phyloP scores from a whole-genome alignment of 176 grass and related monocot species.

The Oryza meridionalis region DNA sequence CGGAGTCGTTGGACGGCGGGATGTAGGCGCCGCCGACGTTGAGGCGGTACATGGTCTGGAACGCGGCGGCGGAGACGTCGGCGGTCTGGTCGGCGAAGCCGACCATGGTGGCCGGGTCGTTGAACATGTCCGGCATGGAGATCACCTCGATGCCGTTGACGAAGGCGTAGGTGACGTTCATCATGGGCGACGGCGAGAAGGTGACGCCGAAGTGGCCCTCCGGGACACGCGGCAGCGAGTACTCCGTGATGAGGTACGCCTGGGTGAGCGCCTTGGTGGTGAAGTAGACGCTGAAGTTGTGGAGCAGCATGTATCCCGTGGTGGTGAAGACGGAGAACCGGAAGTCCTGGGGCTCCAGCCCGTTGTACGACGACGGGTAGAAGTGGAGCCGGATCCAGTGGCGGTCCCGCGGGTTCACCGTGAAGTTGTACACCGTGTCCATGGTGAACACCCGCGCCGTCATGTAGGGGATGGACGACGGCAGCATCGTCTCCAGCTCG shows the following conservation, averaged over 20 bases:
- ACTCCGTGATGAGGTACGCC: slow-evolving; percentile 70
- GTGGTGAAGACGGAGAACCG: slow-evolving; percentile 68
- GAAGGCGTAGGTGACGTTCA: slow-evolving; percentile 75
- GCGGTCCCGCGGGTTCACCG: slow-evolving; percentile 51
- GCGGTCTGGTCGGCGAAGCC: slow-evolving; percentile 77
- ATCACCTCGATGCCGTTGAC: slow-evolving; percentile 78
- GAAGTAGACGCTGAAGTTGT: slow-evolving; percentile 73
- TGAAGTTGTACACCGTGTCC: slow-evolving; percentile 64
- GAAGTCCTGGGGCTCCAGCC: slow-evolving; percentile 45
- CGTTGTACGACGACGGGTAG: slow-evolving; percentile 78
- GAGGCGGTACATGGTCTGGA: slow-evolving; percentile 81
- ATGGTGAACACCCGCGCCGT: slow-evolving; percentile 71
- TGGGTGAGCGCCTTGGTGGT: slow-evolving; percentile 70
- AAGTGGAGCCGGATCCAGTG: slow-evolving; percentile 89
- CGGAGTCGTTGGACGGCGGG: slow-evolving; percentile 69
- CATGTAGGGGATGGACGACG: slow-evolving; percentile 77
- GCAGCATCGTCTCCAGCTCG: slow-evolving; percentile 61
- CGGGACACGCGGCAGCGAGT: slow-evolving; percentile 55
- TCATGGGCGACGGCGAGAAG: slow-evolving; percentile 55
- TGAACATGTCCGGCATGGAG: slow-evolving; percentile 80
- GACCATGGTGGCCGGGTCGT: slow-evolving; percentile 54
- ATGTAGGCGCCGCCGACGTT: slow-evolving; percentile 72
- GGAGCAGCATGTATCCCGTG: slow-evolving; percentile 61
- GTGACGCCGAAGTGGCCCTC: slow-evolving; percentile 53
- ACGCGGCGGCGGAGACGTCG: slow-evolving; percentile 36